Evolutionary conservation across 1,284 basidiomycete species (phyloP), one percentile per base, ranked within the genome.

Genomic region (Moesziomyces parantarcticus): DNA sequence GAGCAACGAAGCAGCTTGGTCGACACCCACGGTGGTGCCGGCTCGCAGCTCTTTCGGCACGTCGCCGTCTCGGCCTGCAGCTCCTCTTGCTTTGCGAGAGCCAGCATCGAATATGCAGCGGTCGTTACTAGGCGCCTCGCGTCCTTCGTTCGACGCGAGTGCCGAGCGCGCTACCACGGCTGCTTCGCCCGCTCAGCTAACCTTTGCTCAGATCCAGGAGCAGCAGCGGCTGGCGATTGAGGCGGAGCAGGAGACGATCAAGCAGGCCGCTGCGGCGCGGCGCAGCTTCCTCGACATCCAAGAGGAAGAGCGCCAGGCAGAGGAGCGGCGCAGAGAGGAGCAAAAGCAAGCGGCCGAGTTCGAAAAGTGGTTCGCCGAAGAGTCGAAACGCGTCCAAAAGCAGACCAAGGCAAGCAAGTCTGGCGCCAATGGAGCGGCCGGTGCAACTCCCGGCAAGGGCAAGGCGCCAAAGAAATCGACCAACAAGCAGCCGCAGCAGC

Each of bases 341-440:
- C 67, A 72, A 54, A 65, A 70, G 36, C 76, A 81, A 46, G 75
- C 71, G 14, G 76, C 71, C 46, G 79, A 77, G 48, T 83, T 83
- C 50, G 80, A 82, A 45, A 70, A 61, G 45, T 83, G 81, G 81
- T 83, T 79, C 46, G 78, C 80, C n/a, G 70, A 82, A 34, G 81
- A 83, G 47, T 76, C 73, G 41, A 76, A 67, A 25, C 75, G 79
- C 9, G 49, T 82, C 9, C 75, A 77, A 51, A 54, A 64, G 46
- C 54, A 78, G 52, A 56, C 60, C 23, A 73, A 61, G 23, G 56
- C 29, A 11, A 45, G 16, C 50, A 66, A 59, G 26, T 11, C 29
- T 3, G 43, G 34, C 36, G 18, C 36, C 36, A 39, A 39, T 39
- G 36, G 16, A 18, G 5, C 36, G 16, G 36, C 36, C 20, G 48